Conservation (phyloP, 176 grass and related monocot genomes). For the Thinopyrum elongatum region DNA sequence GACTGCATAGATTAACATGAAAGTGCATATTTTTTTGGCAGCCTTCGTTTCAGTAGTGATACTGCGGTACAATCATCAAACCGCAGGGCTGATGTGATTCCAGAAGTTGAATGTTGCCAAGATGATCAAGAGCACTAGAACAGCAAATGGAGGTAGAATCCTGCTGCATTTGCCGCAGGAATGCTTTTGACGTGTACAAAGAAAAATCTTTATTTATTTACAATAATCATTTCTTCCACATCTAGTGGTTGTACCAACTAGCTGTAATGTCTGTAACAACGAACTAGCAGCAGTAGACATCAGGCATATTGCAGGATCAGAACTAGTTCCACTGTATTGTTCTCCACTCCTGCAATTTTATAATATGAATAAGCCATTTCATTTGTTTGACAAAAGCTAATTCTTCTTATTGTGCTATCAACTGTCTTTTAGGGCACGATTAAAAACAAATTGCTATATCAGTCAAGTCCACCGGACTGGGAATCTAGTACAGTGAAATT, state of each 20-base stretch:
- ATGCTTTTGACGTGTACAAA: background rate
- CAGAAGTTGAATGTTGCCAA: conserved; percentile 23
- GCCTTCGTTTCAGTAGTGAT: conserved; percentile 75
- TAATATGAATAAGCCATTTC: too few relatives aligned
- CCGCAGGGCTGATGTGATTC: conserved; percentile 22
- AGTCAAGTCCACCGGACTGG: too few relatives aligned
- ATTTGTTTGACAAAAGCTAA: too few relatives aligned
- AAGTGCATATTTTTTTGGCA: conserved; percentile 35
- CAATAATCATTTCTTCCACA: conserved; percentile 12
- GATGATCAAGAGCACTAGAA: conserved; percentile 28
- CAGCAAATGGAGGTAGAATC: conserved; percentile 13
- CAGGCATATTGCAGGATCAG: too few relatives aligned
- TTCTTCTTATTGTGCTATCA: too few relatives aligned
- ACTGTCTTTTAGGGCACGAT: too few relatives aligned
- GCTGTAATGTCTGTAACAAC: background rate
- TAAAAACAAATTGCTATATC: too few relatives aligned
- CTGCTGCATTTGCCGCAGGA: background rate
- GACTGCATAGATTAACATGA: background rate
- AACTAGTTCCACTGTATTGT: too few relatives aligned
- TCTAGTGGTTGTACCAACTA: conserved; percentile 25
- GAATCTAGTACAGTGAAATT: background rate
- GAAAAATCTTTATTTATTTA: background rate
- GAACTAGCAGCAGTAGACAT: background rate
- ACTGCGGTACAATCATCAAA: conserved; percentile 59
- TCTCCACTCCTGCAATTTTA: too few relatives aligned